Base-by-base conservation (phyloP, 352 stramenopile species). In the Pythium volutum region DNA sequence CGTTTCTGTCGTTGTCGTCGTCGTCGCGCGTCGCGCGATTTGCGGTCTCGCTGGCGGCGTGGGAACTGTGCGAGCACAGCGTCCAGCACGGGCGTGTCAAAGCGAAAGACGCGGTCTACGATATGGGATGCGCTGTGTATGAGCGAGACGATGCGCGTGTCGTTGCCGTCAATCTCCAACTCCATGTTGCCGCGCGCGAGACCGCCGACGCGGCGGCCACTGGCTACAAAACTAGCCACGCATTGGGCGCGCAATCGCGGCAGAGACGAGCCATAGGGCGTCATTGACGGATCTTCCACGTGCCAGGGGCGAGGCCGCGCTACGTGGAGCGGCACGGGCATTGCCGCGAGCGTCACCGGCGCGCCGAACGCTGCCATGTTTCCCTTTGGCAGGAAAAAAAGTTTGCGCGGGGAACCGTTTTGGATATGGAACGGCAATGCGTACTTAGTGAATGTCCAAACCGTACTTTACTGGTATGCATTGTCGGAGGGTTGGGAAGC, bases 51-150 rank as follows among this genome's bases (percentile, higher is more conserved):
- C 7, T 69, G 67, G 29, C 43, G 49, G 16, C 54, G 12, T 31
- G 38, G 20, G 49, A 92, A 92, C 20, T 75, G 49, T 26, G 74
- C 59, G 27, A 89, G 53, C 10, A 78, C 73, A 3, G 79, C 83
- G 38, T 90, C 77, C 36, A 85, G 16, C 5, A 92, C 71, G 34
- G 74, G 81, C 7, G 69, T 69, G 5, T 79, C 66, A 47, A 92
- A 90, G 43, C 75, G 69, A 34, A 90, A 86, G 23, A 71, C 70
- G 20, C 79, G 77, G 58, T 89, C 83, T 18, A 87, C 74, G 41
- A 90, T 60, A 52, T 84, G 62, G 15, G 77, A 75, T 18, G 62
- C 72, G 47, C 73, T 73, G 60, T 87, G 73, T 4, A 87, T 42
- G 50, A 89, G 84, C 38, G 64, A 69, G n/a, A 92, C 83, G 34